These are phyloP conservation scores for Suhomyces taliae DNA, from an alignment of 1,139 yeast species.

Conservation along the genomic window DNA sequence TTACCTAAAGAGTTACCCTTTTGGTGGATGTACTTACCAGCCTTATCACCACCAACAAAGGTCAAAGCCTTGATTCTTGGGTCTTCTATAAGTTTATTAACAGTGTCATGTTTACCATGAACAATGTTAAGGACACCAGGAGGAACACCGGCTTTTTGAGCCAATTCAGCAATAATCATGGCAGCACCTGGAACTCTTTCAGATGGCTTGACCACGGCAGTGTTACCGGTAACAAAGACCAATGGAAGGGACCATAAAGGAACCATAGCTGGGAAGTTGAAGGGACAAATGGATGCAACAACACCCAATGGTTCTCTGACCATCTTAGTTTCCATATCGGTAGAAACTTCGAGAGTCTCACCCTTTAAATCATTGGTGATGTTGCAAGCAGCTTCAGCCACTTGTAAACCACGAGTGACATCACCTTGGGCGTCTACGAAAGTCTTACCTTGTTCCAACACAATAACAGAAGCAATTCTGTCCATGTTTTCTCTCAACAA, in stretches of 20 bases:
- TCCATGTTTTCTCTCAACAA: constrained; percentile 70
- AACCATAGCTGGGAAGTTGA: constrained; percentile 84
- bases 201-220: constrained; percentile 73
- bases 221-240: constrained; percentile 75
- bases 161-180: constrained; percentile 71
- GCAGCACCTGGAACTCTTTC: constrained; percentile 84
- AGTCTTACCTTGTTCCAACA: constrained; percentile 80
- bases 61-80: constrained; percentile 79
- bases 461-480: constrained; percentile 68
- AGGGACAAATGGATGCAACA: constrained; percentile 71
- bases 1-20: constrained; percentile 70
- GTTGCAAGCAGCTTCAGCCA: constrained; percentile 68
- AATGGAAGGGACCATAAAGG: constrained; percentile 83
- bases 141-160: constrained; percentile 76
- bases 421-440: constrained; percentile 78
- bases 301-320: constrained; percentile 66
- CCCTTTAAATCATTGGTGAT: constrained; percentile 69
- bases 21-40: constrained; percentile 71
- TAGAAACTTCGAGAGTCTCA: constrained; percentile 64
- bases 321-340: constrained; percentile 80
- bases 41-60: constrained; percentile 76
- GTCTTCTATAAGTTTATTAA: constrained; percentile 70
- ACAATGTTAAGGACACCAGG: constrained; percentile 73
- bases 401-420: constrained; percentile 77
- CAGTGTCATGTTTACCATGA: constrained; percentile 77